Evolutionary conservation across 2,329 filamentous ascomycete species (phyloP).

Genomic region (Xylariaceae sp.): DNA sequence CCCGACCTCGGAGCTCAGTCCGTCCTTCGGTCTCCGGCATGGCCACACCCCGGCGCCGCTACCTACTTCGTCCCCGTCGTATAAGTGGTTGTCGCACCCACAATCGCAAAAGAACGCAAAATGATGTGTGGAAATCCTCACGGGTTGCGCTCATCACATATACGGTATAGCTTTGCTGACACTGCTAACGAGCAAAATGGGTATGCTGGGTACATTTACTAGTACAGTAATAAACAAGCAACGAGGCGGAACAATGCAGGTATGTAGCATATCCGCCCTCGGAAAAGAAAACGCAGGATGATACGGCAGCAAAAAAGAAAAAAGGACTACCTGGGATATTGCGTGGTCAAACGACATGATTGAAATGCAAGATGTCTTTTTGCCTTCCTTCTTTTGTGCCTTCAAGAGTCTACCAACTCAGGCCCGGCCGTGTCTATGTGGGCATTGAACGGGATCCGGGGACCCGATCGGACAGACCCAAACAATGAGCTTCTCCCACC

Average conservation of each 20-base stretch:
- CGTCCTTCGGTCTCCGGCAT: not conserved
- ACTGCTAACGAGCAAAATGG: not conserved
- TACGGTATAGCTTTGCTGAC: not conserved
- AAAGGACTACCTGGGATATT: slow-evolving; percentile 3
- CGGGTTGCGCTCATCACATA: not conserved
- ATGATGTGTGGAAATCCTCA: not conserved
- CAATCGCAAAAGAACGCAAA: not conserved
- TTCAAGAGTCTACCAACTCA: not conserved
- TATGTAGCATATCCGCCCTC: not conserved
- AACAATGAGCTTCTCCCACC: not conserved
- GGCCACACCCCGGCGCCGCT: no score
- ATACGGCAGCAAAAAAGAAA: not conserved
- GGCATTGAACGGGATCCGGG: slow-evolving; percentile 5
- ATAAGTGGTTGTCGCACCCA: not conserved
- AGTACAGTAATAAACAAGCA: not conserved
- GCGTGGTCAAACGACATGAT: slow-evolving; percentile 3
- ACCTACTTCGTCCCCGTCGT: no score
- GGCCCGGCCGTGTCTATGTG: not conserved
- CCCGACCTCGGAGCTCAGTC: not conserved
- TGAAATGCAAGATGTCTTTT: slow-evolving; percentile 2
- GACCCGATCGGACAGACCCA: not conserved
- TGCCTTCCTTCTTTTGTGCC: not conserved
- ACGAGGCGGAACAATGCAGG: not conserved
- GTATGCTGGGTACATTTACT: not conserved
- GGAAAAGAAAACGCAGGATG: not conserved